Percentiles rank a stretch among this genome's conserved stretches.
Evolutionary conservation across 164 flowering plant genomes (phyloP).

Genomic region (Akebia trifoliata): DNA sequence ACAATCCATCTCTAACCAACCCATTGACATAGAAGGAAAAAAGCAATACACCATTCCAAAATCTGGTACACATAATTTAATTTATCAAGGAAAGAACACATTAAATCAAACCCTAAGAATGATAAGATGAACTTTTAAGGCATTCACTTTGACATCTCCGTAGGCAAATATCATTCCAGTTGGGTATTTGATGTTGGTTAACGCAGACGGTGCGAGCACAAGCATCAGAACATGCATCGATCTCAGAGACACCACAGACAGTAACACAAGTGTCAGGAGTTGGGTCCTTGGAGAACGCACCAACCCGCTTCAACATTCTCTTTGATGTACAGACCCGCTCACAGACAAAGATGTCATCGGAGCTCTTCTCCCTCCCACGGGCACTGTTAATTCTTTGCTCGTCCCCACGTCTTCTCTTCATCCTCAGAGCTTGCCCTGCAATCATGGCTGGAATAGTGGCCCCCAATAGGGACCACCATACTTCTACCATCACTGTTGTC

Average conservation of each 20-base stretch:
- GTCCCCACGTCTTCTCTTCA: constrained; percentile 55
- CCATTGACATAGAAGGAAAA: neutral
- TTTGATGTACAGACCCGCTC: constrained; percentile 92
- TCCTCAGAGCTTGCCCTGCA: constrained; percentile 63
- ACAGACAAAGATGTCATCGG: constrained; percentile 84
- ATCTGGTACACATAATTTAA: neutral
- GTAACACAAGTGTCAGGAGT: constrained; percentile 77
- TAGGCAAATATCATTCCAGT: constrained; percentile 83
- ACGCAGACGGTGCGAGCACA: constrained; percentile 91
- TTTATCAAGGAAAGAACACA: neutral
- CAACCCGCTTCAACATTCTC: constrained; percentile 85
- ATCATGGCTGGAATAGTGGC: constrained; percentile 61
- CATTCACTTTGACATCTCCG: constrained; percentile 79
- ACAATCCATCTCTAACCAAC: constrained; percentile 3
- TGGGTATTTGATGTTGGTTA: constrained; percentile 77
- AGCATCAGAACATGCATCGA: constrained; percentile 90
- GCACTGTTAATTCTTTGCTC: constrained; percentile 67
- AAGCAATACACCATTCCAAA: neutral
- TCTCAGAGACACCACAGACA: constrained; percentile 83
- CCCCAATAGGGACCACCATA: constrained; percentile 70
- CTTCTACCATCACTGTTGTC: constrained; percentile 54
- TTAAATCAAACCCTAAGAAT: constrained; percentile 19
- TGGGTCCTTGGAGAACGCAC: constrained; percentile 82
- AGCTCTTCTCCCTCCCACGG: constrained; percentile 72
- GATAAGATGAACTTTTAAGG: constrained; percentile 43